Evolutionary conservation across 2,329 filamentous ascomycete species (phyloP).

Genomic region (Botrytis elliptica): DNA sequence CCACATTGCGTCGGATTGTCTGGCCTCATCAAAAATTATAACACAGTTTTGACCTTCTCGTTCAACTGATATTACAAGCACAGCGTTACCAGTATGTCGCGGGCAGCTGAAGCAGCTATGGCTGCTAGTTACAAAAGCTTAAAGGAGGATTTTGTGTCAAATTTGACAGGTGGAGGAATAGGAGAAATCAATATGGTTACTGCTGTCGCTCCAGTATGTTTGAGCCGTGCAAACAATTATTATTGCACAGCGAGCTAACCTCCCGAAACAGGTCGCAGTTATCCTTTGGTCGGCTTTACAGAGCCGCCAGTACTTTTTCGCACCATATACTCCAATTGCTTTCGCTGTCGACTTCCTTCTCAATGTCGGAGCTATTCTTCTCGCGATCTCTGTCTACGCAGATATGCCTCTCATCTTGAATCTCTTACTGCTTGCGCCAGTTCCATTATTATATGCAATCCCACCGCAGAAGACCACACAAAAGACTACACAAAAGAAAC

Average conservation of each 20-base stretch:
- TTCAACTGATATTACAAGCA: not conserved
- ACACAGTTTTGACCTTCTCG: not conserved
- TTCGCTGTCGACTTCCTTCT: slow-evolving; percentile 81
- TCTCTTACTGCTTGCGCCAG: slow-evolving; percentile 70
- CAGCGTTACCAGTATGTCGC: slow-evolving; percentile 30
- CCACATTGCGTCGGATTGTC: not conserved
- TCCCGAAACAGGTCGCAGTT: slow-evolving; percentile 63
- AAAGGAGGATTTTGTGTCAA: slow-evolving; percentile 95
- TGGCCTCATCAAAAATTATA: slow-evolving; percentile 9
- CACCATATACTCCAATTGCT: slow-evolving; percentile 65
- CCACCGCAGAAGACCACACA: slow-evolving; percentile 38
- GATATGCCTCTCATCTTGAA: slow-evolving; percentile 71
- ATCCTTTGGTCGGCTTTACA: slow-evolving; percentile 89
- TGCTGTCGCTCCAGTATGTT: slow-evolving; percentile 75
- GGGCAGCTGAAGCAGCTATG: slow-evolving; percentile 40
- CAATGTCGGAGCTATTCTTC: slow-evolving; percentile 77
- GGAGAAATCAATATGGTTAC: slow-evolving; percentile 86
- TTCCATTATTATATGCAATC: slow-evolving; percentile 56
- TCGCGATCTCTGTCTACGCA: slow-evolving; percentile 84
- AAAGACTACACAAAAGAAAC: slow-evolving; percentile 47
- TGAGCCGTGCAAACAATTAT: slow-evolving; percentile 23
- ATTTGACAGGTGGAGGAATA: slow-evolving; percentile 78
- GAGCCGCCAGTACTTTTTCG: slow-evolving; percentile 79
- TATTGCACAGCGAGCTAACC: slow-evolving; percentile 21
- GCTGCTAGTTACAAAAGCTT: slow-evolving; percentile 75